Percentiles rank a stretch among this genome's conserved stretches.
Evolutionary conservation across 495 filamentous ascomycete species (phyloP).

Genomic region (Venustampulla echinocandica): DNA sequence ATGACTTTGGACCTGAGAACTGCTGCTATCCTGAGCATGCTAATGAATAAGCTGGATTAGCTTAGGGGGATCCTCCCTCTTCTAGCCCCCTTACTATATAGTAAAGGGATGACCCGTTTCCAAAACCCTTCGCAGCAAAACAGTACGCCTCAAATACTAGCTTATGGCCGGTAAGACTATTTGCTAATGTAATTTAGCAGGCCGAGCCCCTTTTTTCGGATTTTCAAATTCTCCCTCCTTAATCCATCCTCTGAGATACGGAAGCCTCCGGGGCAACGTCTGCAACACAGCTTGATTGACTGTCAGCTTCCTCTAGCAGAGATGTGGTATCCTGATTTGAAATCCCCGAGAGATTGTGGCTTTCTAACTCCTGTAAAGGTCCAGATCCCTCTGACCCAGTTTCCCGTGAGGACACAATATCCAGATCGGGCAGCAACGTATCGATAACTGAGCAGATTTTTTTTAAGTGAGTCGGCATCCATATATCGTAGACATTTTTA

Average conservation of each 20-base stretch:
- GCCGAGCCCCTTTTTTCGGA: constrained; percentile 1
- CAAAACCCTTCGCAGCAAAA: constrained; percentile 2
- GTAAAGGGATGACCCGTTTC: too few relatives aligned
- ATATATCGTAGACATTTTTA: constrained; percentile 32
- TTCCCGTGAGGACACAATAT: constrained; percentile 4
- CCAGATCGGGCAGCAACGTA: constrained; percentile 23
- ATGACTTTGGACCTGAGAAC: too few relatives aligned
- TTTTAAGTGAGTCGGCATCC: constrained; percentile 33
- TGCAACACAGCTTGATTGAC: background rate
- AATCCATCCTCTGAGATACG: constrained; percentile 3
- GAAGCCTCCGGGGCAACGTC: constrained; percentile 2
- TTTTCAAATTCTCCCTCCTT: constrained; percentile 1
- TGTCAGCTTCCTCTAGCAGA: constrained; percentile 3
- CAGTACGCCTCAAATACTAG: constrained; percentile 2
- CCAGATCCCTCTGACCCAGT: constrained; percentile 10
- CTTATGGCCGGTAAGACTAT: constrained; percentile 2
- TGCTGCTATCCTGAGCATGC: too few relatives aligned
- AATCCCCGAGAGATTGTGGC: background rate
- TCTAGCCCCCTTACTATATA: too few relatives aligned
- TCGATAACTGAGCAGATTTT: constrained; percentile 34
- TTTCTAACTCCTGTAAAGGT: constrained; percentile 12
- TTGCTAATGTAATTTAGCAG: constrained; percentile 3
- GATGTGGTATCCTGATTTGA: constrained; percentile 4
- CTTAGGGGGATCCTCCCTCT: too few relatives aligned
- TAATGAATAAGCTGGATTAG: too few relatives aligned